Percentiles rank a stretch among this genome's conserved stretches.
phyloP scores from a whole-genome alignment of 2,329 filamentous ascomycete genomes.

The Venturia nashicola region DNA sequence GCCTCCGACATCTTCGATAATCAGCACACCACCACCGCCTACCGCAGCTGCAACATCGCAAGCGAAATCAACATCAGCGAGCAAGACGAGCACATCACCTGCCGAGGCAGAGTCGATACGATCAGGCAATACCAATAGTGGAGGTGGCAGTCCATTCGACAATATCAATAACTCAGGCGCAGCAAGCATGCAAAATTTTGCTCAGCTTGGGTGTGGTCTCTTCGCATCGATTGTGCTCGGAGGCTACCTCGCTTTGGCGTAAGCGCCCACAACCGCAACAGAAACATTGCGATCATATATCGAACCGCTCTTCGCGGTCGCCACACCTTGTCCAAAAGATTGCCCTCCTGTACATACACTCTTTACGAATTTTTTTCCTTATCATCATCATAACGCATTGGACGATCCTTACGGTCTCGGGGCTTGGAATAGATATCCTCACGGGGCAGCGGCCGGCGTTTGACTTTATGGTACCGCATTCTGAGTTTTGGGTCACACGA shows the following conservation, averaged over 20 bases:
- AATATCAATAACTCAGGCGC: slow-evolving; percentile 9
- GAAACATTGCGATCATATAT: not conserved
- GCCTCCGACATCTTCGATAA: not conserved
- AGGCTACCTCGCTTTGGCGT: not conserved
- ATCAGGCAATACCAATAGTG: slow-evolving; percentile 4
- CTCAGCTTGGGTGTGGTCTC: not conserved
- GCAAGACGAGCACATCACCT: not conserved
- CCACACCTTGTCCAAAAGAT: not conserved
- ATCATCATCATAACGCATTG: not conserved
- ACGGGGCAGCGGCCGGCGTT: not conserved
- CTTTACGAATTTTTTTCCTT: not conserved
- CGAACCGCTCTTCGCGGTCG: not conserved
- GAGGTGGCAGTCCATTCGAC: slow-evolving; percentile 10
- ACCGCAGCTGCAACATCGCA: not conserved
- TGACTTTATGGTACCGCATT: not conserved
- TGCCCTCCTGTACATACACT: not conserved
- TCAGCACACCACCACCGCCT: not conserved
- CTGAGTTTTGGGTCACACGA: not conserved
- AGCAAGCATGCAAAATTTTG: not conserved
- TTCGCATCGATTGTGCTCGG: not conserved
- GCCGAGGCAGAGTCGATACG: not conserved
- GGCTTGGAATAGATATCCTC: not conserved
- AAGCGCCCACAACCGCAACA: not conserved
- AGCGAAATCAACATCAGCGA: slow-evolving; percentile 1
- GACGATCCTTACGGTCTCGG: not conserved